Conservation (phyloP, 768 basidiomycete species). For the Megacollybia marginata region DNA sequence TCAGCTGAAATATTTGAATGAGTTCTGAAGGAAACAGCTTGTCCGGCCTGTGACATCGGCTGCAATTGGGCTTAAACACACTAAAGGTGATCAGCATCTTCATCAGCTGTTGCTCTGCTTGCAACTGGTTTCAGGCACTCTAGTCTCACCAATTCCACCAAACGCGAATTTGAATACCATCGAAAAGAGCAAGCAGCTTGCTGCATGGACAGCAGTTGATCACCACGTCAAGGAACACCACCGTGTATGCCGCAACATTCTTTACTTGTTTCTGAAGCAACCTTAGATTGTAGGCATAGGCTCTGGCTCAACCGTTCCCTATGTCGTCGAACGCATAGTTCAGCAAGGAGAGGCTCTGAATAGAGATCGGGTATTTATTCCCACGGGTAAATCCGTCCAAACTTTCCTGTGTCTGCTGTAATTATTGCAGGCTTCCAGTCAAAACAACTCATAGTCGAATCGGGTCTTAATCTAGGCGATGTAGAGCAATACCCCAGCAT, state of each 20-base stretch:
- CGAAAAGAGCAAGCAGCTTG: constrained; percentile 82
- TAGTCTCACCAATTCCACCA: constrained; percentile 4
- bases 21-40: too few species aligned
- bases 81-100: too few species aligned
- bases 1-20: too few species aligned
- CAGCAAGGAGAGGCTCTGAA: constrained; percentile 75
- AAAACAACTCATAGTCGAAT: constrained; percentile 85
- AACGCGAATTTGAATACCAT: constrained; percentile 23
- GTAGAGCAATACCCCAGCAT: constrained; percentile 82
- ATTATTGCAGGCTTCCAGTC: constrained; percentile 73
- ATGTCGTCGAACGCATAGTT: constrained; percentile 91
- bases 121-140: background rate
- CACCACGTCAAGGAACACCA: constrained; percentile 77
- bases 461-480: constrained; percentile 75
- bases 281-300: constrained; percentile 79
- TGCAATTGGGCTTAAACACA: too few species aligned
- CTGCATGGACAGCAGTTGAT: constrained; percentile 93
- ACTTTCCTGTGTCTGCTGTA: background rate
- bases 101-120: too few species aligned
- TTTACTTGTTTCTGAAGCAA: background rate
- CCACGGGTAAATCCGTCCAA: constrained; percentile 52
- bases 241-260: constrained; percentile 45
- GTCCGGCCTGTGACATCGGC: too few species aligned
- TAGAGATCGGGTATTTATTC: constrained; percentile 78
- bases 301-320: constrained; percentile 91